Conservation (phyloP, 2,329 filamentous ascomycete genomes). For the Penicillium verrucosum region DNA sequence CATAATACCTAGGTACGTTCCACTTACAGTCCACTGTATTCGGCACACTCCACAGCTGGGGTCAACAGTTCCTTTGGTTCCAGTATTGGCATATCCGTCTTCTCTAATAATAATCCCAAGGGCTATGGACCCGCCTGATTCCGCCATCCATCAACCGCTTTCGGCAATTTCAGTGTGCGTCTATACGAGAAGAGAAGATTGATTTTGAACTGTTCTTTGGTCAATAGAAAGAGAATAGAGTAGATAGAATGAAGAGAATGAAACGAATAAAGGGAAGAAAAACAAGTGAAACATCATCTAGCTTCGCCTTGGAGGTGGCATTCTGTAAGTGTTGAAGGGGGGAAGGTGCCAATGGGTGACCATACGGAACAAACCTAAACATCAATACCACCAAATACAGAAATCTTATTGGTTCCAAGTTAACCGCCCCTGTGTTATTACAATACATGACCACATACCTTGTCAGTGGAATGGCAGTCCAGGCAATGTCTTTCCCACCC, state of each 20-base stretch:
- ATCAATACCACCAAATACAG: background rate
- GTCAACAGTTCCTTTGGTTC: constrained; percentile 15
- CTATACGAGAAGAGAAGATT: background rate
- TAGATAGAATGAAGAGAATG: background rate
- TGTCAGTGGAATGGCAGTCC: background rate
- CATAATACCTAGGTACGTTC: background rate
- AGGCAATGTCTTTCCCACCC: constrained; percentile 4
- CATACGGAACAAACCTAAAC: constrained; percentile 4
- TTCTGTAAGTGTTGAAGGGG: background rate
- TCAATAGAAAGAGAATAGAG: background rate
- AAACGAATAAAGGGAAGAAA: background rate
- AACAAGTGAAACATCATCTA: background rate
- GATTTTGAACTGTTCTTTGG: background rate
- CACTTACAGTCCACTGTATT: background rate
- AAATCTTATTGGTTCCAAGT: background rate
- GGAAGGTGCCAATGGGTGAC: background rate
- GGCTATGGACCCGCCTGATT: constrained; percentile 11
- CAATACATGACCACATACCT: constrained; percentile 8
- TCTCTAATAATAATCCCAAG: constrained; percentile 1
- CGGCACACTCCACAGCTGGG: constrained; percentile 13
- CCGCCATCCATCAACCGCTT: constrained; percentile 21
- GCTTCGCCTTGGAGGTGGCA: background rate
- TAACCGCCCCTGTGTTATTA: constrained; percentile 3
- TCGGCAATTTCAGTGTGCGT: constrained; percentile 12
- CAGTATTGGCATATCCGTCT: background rate